These are phyloP conservation scores for Fusarium redolens DNA, from an alignment of 2,329 filamentous ascomycete genomes.

Conservation along the genomic window DNA sequence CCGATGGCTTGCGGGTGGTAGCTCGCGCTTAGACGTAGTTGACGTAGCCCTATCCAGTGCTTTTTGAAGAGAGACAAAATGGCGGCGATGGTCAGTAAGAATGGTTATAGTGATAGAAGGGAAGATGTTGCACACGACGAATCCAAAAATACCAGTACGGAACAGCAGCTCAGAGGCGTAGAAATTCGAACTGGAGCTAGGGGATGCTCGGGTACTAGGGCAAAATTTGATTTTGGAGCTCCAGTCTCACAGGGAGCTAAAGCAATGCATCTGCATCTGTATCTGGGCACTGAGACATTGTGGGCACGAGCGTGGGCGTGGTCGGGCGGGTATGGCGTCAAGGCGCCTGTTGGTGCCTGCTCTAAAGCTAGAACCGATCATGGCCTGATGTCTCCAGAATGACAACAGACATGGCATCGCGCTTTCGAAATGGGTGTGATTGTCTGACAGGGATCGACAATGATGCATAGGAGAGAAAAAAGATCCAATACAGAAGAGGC, in stretches of 20 bases:
- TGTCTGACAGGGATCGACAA: constrained; percentile 6
- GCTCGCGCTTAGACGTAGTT: constrained; percentile 17
- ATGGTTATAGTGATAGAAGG: constrained; percentile 9
- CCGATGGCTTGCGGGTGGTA: constrained; percentile 14
- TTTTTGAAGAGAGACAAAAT: background rate
- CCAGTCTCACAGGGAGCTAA: constrained; percentile 2
- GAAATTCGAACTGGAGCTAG: background rate
- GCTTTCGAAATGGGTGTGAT: background rate
- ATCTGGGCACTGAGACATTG: constrained; percentile 6
- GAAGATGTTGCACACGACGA: constrained; percentile 2
- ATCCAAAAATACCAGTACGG: constrained; percentile 7
- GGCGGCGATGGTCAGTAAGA: constrained; percentile 18
- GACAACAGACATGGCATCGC: constrained; percentile 18
- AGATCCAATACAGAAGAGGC: constrained; percentile 21
- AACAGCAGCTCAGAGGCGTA: constrained; percentile 13
- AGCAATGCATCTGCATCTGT: background rate
- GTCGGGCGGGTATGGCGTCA: constrained; percentile 43
- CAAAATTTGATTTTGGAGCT: constrained; percentile 4
- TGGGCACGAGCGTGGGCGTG: constrained; percentile 2
- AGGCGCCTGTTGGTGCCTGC: constrained; percentile 43
- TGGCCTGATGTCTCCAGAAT: constrained; percentile 18
- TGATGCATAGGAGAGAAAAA: background rate
- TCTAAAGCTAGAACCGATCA: constrained; percentile 28
- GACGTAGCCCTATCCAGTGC: constrained; percentile 10
- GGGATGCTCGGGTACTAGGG: background rate